These are phyloP conservation scores for Solanum boliviense DNA, from an alignment of 257 asterid species.

Conservation along the genomic window DNA sequence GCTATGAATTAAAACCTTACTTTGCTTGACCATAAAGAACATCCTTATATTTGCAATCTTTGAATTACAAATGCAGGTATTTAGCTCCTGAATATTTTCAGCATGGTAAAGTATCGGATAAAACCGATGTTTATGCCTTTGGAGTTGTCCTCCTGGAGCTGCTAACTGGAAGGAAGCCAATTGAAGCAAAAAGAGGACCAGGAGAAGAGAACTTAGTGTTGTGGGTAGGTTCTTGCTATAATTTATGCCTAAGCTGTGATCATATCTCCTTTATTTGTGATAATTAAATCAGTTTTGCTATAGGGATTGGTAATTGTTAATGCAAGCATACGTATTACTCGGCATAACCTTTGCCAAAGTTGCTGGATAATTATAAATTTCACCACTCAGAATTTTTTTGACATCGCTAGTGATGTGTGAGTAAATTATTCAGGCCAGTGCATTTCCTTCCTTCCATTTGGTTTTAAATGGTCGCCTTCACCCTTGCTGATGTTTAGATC, in stretches of 20 bases:
- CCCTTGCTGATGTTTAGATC: not conserved
- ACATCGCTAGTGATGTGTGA: not conserved
- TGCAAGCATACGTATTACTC: not conserved
- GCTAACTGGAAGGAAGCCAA: slow-evolving; percentile 79
- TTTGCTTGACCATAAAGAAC: not conserved
- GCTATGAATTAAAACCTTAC: not conserved
- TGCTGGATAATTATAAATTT: not conserved
- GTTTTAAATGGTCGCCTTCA: not conserved
- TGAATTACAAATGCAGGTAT: slow-evolving; percentile 35
- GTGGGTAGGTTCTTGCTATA: slow-evolving; percentile 36
- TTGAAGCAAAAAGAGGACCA: slow-evolving; percentile 66
- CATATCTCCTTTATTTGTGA: not conserved
- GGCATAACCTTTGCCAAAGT: not conserved
- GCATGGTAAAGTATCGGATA: slow-evolving; percentile 90
- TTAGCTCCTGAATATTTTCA: slow-evolving; percentile 95
- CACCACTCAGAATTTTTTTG: not conserved
- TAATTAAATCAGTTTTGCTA: too few species aligned
- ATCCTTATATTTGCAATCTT: not conserved
- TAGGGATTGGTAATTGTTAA: not conserved
- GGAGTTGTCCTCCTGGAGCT: slow-evolving; percentile 85
- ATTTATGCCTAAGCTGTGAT: not conserved
- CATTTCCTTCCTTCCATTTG: not conserved
- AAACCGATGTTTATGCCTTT: slow-evolving; percentile 82
- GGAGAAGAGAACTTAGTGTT: slow-evolving; percentile 81
- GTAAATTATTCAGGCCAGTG: not conserved